Percentiles rank a stretch among this genome's conserved stretches.
Evolutionary conservation across 176 grass and related monocot genomes (phyloP).

Genomic region (Cenchrus americanus): DNA sequence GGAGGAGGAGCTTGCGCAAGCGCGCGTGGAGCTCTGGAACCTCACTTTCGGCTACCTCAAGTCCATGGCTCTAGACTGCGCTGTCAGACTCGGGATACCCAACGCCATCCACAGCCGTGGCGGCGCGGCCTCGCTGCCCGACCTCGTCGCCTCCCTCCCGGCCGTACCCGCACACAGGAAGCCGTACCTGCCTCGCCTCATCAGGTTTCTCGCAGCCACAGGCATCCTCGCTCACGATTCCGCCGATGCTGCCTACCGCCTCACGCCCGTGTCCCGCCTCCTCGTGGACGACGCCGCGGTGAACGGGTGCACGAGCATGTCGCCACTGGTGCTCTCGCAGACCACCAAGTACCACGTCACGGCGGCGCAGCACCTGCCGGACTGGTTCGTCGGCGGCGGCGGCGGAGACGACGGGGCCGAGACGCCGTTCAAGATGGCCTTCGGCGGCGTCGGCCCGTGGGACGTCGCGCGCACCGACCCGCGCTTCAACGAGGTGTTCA

Average conservation of each 20-base stretch:
- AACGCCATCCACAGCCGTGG: conserved; percentile 37
- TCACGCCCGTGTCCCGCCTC: conserved; percentile 45
- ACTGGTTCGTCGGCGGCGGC: conserved; percentile 45
- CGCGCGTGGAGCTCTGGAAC: conserved; percentile 37
- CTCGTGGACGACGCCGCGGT: conserved; percentile 23
- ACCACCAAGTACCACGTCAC: background rate
- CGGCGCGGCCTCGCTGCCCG: background rate
- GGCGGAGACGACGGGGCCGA: background rate
- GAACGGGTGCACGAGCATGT: background rate
- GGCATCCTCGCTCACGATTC: background rate
- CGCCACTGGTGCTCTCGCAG: background rate
- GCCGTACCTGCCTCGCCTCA: conserved; percentile 42
- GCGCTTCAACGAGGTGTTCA: conserved; percentile 13
- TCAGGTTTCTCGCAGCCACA: conserved; percentile 37
- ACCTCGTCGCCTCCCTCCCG: conserved; percentile 25
- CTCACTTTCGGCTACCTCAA: conserved; percentile 31
- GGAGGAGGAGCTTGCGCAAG: conserved; percentile 23
- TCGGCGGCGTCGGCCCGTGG: background rate
- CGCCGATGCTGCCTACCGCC: background rate
- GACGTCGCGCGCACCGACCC: background rate
- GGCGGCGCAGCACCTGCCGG: background rate
- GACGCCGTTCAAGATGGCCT: conserved; percentile 19
- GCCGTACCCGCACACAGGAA: background rate
- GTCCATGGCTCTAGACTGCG: conserved; percentile 50
- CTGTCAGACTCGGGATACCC: conserved; percentile 53